These are phyloP conservation scores for Eimeria necatrix DNA, from an alignment of 169 alveolate genomes.

Conservation along the genomic window DNA sequence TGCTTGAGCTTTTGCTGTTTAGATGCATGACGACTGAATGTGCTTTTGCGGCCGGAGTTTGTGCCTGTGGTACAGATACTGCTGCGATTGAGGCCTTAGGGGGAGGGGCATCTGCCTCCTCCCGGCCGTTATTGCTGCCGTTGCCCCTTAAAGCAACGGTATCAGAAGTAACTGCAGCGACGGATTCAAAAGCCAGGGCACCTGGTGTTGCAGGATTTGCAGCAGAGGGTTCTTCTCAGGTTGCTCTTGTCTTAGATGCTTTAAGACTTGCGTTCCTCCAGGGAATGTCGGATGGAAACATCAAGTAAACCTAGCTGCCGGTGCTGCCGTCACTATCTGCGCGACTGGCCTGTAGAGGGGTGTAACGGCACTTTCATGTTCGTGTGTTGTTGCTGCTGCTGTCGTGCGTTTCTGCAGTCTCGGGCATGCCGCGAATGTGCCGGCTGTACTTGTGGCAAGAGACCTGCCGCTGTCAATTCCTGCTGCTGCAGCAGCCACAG, in stretches of 20 bases:
- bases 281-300: not conserved
- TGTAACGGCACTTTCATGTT: not conserved
- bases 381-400: constrained; percentile 7
- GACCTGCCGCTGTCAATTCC: constrained; percentile 39
- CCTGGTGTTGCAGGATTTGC: constrained; percentile 40
- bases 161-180: not conserved
- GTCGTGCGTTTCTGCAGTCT: constrained; percentile 31
- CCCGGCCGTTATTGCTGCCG: constrained; percentile 36
- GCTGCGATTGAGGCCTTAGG: not conserved
- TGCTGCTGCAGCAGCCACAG: constrained; percentile 34
- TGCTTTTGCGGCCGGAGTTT: no score
- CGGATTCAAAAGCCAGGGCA: not conserved
- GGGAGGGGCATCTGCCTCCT: constrained; percentile 37
- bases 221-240: constrained; percentile 55
- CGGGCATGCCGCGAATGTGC: constrained; percentile 55
- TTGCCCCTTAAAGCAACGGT: constrained; percentile 46
- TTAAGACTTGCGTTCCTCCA: constrained; percentile 30
- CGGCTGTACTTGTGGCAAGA: constrained; percentile 41
- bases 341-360: not conserved
- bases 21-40: no score
- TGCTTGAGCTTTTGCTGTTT: constrained; percentile 31
- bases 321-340: constrained; percentile 28
- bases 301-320: constrained; percentile 32
- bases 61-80: constrained; percentile 25
- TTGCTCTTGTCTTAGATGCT: constrained; percentile 57